Evolutionary conservation across 1,284 basidiomycete species (phyloP).

Genomic region (Ustilago sp.): DNA sequence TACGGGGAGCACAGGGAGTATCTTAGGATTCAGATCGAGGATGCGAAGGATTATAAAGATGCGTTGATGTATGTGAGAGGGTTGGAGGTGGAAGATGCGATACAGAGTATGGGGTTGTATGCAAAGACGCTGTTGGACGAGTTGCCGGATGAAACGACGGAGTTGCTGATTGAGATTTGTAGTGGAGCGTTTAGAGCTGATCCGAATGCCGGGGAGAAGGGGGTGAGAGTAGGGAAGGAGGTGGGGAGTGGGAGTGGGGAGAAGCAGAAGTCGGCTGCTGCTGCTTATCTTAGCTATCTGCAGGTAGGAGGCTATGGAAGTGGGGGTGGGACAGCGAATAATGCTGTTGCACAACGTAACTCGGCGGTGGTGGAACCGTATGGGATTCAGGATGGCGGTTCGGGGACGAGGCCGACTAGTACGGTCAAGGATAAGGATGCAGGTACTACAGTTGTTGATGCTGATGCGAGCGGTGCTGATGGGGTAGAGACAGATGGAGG

Average conservation of each 20-base stretch:
- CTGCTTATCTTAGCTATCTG: slow-evolving; percentile 54
- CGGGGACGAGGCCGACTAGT: slow-evolving; percentile 20
- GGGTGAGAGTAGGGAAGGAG: slow-evolving; percentile 1
- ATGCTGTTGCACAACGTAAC: slow-evolving; percentile 34
- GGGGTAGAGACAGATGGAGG: slow-evolving; percentile 11
- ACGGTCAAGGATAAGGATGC: slow-evolving; percentile 23
- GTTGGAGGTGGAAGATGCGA: slow-evolving; percentile 77
- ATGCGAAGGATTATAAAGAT: slow-evolving; percentile 83
- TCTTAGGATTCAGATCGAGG: slow-evolving; percentile 92
- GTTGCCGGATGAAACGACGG: slow-evolving; percentile 87
- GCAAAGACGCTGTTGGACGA: slow-evolving; percentile 77
- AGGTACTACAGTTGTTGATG: slow-evolving; percentile 9
- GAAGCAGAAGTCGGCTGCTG: slow-evolving; percentile 26
- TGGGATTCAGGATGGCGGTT: slow-evolving; percentile 10
- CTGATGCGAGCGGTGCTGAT: slow-evolving; percentile 13
- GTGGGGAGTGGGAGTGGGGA: slow-evolving; percentile 11
- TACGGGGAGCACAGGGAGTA: slow-evolving; percentile 93
- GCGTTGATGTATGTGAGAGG: slow-evolving; percentile 84
- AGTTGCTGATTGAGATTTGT: slow-evolving; percentile 90
- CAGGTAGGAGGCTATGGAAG: slow-evolving; percentile 52
- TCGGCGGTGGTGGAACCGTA: slow-evolving; percentile 43
- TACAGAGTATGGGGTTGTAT: slow-evolving; percentile 66
- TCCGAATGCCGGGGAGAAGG: slow-evolving; percentile 13
- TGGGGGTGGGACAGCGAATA: slow-evolving; percentile 9
- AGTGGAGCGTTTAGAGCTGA: slow-evolving; percentile 73